phyloP scores from a whole-genome alignment of 2,329 filamentous ascomycete species.

The Phialocephala subalpina region DNA sequence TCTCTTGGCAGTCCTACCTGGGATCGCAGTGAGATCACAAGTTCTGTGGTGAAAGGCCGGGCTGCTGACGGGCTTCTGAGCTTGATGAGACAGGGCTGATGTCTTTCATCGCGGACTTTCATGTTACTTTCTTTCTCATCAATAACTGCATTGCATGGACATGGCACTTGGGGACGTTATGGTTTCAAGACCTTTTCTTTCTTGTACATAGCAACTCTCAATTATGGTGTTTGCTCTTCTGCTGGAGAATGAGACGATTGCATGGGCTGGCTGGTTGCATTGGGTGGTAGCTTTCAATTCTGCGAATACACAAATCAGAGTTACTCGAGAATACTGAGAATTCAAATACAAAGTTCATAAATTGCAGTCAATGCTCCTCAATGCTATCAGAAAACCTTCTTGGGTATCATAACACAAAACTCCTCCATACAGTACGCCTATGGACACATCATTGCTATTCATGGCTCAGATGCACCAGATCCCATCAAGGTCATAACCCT shows the following conservation, averaged over 20 bases:
- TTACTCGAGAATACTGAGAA: neutral
- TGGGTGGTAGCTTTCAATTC: conserved; percentile 7
- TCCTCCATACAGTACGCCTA: neutral
- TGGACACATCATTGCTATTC: no score
- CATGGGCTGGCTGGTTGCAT: conserved; percentile 13
- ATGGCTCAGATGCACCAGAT: neutral
- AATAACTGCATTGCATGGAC: conserved; percentile 3
- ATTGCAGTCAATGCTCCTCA: neutral
- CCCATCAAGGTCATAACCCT: neutral
- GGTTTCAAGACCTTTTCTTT: neutral
- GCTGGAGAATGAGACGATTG: neutral
- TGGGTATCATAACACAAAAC: neutral
- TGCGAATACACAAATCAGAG: neutral
- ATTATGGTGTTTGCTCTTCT: neutral
- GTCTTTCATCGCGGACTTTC: neutral
- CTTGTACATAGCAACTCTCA: neutral
- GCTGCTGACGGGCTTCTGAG: conserved; percentile 61
- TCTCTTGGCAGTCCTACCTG: conserved; percentile 10
- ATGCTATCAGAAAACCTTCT: neutral
- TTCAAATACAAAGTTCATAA: neutral
- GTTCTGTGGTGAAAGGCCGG: conserved; percentile 55
- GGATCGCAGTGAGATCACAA: conserved; percentile 47
- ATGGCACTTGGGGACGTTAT: neutral
- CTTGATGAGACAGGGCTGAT: conserved; percentile 27
- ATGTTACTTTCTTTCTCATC: neutral